Conservation (phyloP, 495 filamentous ascomycete species). For the Aspergillus coremiiformis region DNA sequence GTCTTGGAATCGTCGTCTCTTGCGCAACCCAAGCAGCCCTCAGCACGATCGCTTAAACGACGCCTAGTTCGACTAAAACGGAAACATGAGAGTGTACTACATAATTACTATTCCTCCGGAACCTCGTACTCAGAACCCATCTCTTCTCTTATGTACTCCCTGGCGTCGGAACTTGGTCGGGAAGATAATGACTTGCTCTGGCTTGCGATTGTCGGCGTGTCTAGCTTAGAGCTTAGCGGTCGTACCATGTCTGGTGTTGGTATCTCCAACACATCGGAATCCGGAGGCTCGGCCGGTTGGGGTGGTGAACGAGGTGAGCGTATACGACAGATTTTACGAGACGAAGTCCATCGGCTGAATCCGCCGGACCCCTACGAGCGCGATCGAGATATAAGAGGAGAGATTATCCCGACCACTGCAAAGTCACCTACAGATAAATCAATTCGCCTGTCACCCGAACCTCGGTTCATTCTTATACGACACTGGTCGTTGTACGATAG, state of each 20-base stretch:
- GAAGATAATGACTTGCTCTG: slow-evolving; percentile 97
- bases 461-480: slow-evolving; percentile 83
- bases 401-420: slow-evolving; percentile 82
- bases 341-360: slow-evolving; percentile 92
- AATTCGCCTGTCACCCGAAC: slow-evolving; percentile 90
- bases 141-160: slow-evolving; percentile 84
- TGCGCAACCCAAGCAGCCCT: slow-evolving; percentile 54
- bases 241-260: slow-evolving; percentile 73
- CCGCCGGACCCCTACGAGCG: slow-evolving; percentile 62
- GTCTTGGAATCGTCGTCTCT: slow-evolving; percentile 48
- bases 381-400: slow-evolving; percentile 44
- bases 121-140: slow-evolving; percentile 92
- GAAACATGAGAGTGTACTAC: slow-evolving; percentile 65
- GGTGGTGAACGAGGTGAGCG: slow-evolving; percentile 74
- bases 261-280: slow-evolving; percentile 52
- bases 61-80: slow-evolving; percentile 65
- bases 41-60: slow-evolving; percentile 59
- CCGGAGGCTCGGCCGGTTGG: slow-evolving; percentile 65
- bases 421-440: slow-evolving; percentile 82
- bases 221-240: slow-evolving; percentile 85
- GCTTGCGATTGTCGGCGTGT: slow-evolving; percentile 87
- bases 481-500: slow-evolving; percentile 98
- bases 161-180: slow-evolving; percentile 88
- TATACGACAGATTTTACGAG: slow-evolving; percentile 75
- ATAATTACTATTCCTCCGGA: slow-evolving; percentile 75